Evolutionary conservation across 1,139 yeast species (phyloP).

Genomic region (Yamadazyma oceani): DNA sequence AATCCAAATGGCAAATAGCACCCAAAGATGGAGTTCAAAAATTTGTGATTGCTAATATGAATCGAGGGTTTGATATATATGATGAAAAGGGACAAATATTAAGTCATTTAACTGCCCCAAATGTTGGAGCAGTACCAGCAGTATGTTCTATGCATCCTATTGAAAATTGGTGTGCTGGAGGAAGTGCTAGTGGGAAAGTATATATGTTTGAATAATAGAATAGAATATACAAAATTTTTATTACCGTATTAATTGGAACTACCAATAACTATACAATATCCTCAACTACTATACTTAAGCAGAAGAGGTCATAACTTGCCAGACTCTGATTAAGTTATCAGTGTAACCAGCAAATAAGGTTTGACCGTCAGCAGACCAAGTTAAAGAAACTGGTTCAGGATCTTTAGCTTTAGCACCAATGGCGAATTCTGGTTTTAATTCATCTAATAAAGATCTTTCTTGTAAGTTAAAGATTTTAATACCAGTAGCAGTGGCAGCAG

Average conservation of each 20-base stretch:
- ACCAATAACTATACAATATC: background rate
- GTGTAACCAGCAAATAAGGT: conserved; percentile 99
- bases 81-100: conserved; percentile 72
- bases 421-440: conserved; percentile 97
- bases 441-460: conserved; percentile 94
- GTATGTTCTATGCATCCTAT: conserved; percentile 81
- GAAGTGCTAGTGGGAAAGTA: conserved; percentile 91
- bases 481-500: conserved; percentile 98
- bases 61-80: conserved; percentile 78
- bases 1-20: conserved; percentile 74
- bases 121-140: conserved; percentile 88
- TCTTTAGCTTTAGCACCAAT: conserved; percentile 89
- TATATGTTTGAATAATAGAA: conserved; percentile 50
- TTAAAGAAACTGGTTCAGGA: conserved; percentile 97
- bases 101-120: conserved; percentile 63
- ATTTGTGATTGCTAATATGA: conserved; percentile 92
- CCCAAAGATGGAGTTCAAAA: conserved; percentile 77
- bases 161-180: conserved; percentile 89
- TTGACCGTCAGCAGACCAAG: conserved; percentile 99
- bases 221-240: background rate
- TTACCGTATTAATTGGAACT: conserved; percentile 3
- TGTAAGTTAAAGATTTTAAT: conserved; percentile 98
- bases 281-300: conserved; percentile 32
- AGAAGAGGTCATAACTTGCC: conserved; percentile 98
- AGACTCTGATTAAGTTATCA: conserved; percentile 98